Base-by-base conservation (phyloP, 345 rosid species). In the Erysimum cheiranthoides region DNA sequence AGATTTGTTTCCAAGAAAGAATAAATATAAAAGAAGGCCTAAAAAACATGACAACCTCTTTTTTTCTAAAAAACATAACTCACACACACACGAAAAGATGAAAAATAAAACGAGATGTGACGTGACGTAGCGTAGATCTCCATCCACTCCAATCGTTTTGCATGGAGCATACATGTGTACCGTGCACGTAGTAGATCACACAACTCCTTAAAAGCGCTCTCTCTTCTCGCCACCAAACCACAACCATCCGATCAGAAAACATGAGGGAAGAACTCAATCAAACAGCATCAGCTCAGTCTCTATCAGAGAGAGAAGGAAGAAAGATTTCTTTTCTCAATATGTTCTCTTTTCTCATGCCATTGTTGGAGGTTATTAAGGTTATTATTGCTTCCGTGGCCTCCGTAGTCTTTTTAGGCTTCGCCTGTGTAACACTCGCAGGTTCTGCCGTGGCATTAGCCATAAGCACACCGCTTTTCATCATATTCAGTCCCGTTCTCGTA, bases 401-500 rank as follows among this genome's bases (percentile, higher is more conserved):
- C 3, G 91, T 87, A 0, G 83, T 87, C 65, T 88, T 89, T 42
- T 73, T 89, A 30, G 66, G 88, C 45, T 89, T 91, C 58, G 86
- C 92, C 4, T 86, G 85, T 16, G 53, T 91, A 61, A 88, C 79
- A 54, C 79, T 93, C 0, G 84, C 82, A 1, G 92, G 83, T 40
- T 82, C 96, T 0, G 90, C 90, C 66, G 89, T 91, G 42, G 88
- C 71, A 16, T 83, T 93, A 58, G 80, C 82, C 75, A 52, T 91
- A 1, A 86, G 85, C 71, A 87, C 93, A 6, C 98, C 97, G 1
- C 75, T 93, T 59, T 72, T 91, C 49, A 86, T 93, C 75, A 84
- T 91, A 30, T 89, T 86, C 86, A 93, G 97, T 73, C 98, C 97
- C 0, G 85, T 93, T 32, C 85, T 93, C n/a, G 85, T 93, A 74